phyloP scores from a whole-genome alignment of 2,329 filamentous ascomycete species.

The Arthrinium puccinioides region DNA sequence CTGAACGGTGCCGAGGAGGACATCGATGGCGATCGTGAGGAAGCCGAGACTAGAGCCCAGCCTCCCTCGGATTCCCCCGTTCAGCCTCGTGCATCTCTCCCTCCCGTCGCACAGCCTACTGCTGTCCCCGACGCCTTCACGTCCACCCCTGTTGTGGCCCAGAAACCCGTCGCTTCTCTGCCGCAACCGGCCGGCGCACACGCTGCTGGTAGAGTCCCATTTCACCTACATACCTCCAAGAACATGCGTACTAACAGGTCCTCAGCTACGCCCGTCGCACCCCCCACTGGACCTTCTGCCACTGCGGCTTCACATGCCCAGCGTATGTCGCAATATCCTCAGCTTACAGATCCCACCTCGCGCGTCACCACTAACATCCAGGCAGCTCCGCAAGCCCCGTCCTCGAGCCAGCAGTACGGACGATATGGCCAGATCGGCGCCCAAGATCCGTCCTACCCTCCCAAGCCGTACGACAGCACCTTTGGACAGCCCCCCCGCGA shows the following conservation, averaged over 20 bases:
- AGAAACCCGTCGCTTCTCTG: conserved; percentile 44
- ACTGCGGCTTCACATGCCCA: conserved; percentile 15
- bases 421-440: conserved; percentile 58
- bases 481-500: conserved; percentile 65
- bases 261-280: conserved; percentile 19
- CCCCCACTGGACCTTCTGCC: conserved; percentile 18
- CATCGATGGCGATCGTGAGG: conserved; percentile 89
- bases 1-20: conserved; percentile 79
- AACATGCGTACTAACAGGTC: conserved; percentile 11
- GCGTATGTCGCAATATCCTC: conserved; percentile 19
- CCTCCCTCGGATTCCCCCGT: conserved; percentile 90
- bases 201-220: conserved; percentile 21
- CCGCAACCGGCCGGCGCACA: conserved; percentile 26
- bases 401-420: conserved; percentile 57
- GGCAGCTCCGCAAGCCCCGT: conserved; percentile 46
- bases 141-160: conserved; percentile 28
- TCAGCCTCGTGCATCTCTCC: conserved; percentile 78
- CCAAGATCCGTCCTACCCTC: conserved; percentile 55
- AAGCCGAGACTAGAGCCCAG: conserved; percentile 88
- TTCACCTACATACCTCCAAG: conserved; percentile 2
- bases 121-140: conserved; percentile 48
- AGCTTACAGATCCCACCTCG: conserved; percentile 24
- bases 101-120: conserved; percentile 55
- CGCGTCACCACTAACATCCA: conserved; percentile 11
- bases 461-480: conserved; percentile 75